A percentile compares a stretch with the other conserved stretches of the same genome.
These are phyloP conservation scores for Penicillium aurantiogriseum DNA, from an alignment of 2,329 filamentous ascomycete genomes.

Conservation along the genomic window DNA sequence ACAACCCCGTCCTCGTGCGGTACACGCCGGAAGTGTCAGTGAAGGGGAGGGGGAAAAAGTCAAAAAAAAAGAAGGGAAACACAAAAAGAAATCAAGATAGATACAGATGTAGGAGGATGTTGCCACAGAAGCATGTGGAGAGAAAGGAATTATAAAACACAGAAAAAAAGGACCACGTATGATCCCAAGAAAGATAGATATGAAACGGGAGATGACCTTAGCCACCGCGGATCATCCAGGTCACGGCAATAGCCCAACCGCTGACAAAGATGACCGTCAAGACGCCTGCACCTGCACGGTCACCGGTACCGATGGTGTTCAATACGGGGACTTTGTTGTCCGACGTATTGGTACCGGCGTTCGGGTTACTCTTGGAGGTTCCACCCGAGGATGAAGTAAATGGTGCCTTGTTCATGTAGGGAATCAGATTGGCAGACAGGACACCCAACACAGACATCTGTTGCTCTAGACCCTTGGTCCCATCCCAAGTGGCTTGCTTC, in stretches of 20 bases:
- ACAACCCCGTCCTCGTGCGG: constrained; percentile 8
- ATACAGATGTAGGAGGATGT: constrained; percentile 11
- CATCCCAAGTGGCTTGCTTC: constrained; percentile 35
- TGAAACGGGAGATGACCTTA: constrained; percentile 6
- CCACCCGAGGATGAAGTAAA: constrained; percentile 55
- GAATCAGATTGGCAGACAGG: constrained; percentile 33
- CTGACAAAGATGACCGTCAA: constrained; percentile 33
- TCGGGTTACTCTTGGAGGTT: constrained; percentile 52
- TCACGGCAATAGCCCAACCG: constrained; percentile 28
- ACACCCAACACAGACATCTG: constrained; percentile 44
- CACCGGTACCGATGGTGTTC: constrained; percentile 33
- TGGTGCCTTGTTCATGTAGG: constrained; percentile 35
- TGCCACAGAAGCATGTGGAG: constrained; percentile 3
- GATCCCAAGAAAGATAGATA: constrained; percentile 3
- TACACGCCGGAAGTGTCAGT: constrained; percentile 5
- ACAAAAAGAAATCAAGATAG: constrained; percentile 9
- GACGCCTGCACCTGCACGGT: constrained; percentile 39
- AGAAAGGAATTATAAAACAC: constrained; percentile 17
- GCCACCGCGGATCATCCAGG: constrained; percentile 33
- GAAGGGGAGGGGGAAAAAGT: not conserved
- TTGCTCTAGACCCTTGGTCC: constrained; percentile 38
- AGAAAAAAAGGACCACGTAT: constrained; percentile 8
- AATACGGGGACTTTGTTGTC: constrained; percentile 9
- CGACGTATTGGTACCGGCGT: constrained; percentile 36
- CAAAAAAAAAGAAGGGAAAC: not conserved